Evolutionary conservation across 179 eudicot species (phyloP).

Genomic region (Dionaea muscipula): DNA sequence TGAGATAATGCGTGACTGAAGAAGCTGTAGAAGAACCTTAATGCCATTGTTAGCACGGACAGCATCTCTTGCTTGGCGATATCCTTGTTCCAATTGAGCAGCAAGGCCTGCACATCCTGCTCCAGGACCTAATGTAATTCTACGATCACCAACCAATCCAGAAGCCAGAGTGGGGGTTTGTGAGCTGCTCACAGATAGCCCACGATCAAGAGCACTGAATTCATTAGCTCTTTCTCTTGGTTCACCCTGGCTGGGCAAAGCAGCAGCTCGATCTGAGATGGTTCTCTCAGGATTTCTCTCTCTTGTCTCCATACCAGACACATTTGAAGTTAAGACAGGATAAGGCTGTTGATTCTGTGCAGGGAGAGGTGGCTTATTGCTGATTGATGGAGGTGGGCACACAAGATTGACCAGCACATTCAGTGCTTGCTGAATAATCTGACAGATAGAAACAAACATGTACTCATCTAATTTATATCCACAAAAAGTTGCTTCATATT

Average conservation of each 20-base stretch:
- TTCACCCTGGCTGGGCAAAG: constrained; percentile 41
- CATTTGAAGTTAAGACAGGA: constrained; percentile 39
- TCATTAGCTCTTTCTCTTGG: constrained; percentile 53
- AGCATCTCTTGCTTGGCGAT: constrained; percentile 92
- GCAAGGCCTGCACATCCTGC: constrained; percentile 95
- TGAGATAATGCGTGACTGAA: constrained; percentile 71
- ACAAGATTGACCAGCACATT: constrained; percentile 89
- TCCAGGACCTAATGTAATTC: constrained; percentile 85
- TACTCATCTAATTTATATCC: not conserved
- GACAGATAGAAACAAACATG: constrained; percentile 20
- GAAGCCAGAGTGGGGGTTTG: constrained; percentile 52
- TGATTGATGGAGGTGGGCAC: constrained; percentile 99
- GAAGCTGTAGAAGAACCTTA: constrained; percentile 84
- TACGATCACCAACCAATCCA: constrained; percentile 89
- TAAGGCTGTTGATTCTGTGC: constrained; percentile 47
- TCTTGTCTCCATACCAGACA: constrained; percentile 35
- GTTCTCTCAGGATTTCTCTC: constrained; percentile 34
- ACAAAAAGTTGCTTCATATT: not conserved
- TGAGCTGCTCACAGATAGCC: constrained; percentile 25
- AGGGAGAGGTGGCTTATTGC: constrained; percentile 53
- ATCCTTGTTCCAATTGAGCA: constrained; percentile 84
- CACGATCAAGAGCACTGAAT: constrained; percentile 42
- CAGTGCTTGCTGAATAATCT: constrained; percentile 90
- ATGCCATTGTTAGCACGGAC: constrained; percentile 96
- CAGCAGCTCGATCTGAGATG: constrained; percentile 31